Evolutionary conservation across 1,139 yeast genomes (phyloP).

Genomic region (Spencermartinsiella ligniputridi): DNA sequence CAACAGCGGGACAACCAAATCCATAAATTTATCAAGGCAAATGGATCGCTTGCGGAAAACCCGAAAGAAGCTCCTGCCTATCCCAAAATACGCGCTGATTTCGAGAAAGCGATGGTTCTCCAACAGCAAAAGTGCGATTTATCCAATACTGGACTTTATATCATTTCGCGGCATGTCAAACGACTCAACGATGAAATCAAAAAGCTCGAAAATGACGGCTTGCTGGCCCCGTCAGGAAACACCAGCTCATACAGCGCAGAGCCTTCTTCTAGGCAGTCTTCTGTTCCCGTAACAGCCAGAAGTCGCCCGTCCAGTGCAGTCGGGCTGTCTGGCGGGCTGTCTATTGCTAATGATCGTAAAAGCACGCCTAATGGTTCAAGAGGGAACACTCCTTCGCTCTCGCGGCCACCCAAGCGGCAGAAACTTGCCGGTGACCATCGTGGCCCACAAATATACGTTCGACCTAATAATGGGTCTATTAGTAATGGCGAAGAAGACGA

Average conservation of each 20-base stretch:
- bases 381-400: constrained; percentile 15
- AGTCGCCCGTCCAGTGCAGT: not conserved
- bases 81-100: constrained; percentile 66
- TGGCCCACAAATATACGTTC: not conserved
- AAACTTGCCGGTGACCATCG: constrained; percentile 11
- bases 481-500: constrained; percentile 57
- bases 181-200: constrained; percentile 73
- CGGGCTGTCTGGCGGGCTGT: not conserved
- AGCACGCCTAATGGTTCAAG: constrained; percentile 12
- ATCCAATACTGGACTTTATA: constrained; percentile 77
- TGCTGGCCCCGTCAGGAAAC: constrained; percentile 44
- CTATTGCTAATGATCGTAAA: not conserved
- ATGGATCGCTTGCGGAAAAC: constrained; percentile 76
- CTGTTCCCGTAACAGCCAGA: constrained; percentile 41
- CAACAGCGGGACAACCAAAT: constrained; percentile 71
- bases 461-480: not conserved
- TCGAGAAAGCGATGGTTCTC: constrained; percentile 52
- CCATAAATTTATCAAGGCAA: constrained; percentile 76
- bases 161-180: constrained; percentile 68
- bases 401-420: constrained; percentile 26
- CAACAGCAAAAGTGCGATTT: constrained; percentile 76
- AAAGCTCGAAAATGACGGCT: constrained; percentile 72
- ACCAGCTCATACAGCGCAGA: constrained; percentile 6
- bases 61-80: constrained; percentile 75
- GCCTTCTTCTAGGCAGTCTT: constrained; percentile 37